These are phyloP conservation scores for Lichtheimia ramosa DNA, from an alignment of 371 early-diverging fungal genomes.

Conservation along the genomic window DNA sequence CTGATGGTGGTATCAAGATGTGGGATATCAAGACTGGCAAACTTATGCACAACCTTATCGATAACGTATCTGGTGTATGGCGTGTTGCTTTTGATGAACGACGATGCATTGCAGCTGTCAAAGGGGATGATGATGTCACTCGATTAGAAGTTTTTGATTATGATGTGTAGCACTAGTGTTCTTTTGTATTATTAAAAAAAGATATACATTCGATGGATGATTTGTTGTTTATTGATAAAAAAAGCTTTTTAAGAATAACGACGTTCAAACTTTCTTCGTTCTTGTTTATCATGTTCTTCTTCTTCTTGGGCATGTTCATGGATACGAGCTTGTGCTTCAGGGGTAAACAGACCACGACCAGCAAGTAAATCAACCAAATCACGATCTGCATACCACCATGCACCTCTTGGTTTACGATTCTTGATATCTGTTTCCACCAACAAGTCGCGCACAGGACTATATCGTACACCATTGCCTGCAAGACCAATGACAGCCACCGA, in stretches of 20 bases:
- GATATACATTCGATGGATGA: not conserved
- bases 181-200: not conserved
- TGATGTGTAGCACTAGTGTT: not conserved
- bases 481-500: slow-evolving; percentile 87
- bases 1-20: slow-evolving; percentile 91
- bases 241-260: too few relatives aligned
- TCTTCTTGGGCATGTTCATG: not conserved
- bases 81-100: slow-evolving; percentile 87
- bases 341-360: slow-evolving; percentile 38
- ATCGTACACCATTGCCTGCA: slow-evolving; percentile 71
- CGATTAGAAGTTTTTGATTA: slow-evolving; percentile 12
- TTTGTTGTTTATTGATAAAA: too few relatives aligned
- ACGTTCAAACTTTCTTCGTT: too few relatives aligned
- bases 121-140: slow-evolving; percentile 7
- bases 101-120: slow-evolving; percentile 62
- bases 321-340: slow-evolving; percentile 22
- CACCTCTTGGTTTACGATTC: slow-evolving; percentile 65
- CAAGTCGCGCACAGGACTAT: slow-evolving; percentile 71
- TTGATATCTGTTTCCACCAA: slow-evolving; percentile 76
- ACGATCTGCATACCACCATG: slow-evolving; percentile 82
- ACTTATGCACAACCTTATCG: slow-evolving; percentile 75
- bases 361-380: slow-evolving; percentile 43
- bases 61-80: slow-evolving; percentile 87
- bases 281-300: not conserved
- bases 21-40: slow-evolving; percentile 89